Evolutionary conservation across 495 filamentous ascomycete genomes (phyloP), one percentile per base, ranked within the genome.

Genomic region (Lasiosphaeris hirsuta): DNA sequence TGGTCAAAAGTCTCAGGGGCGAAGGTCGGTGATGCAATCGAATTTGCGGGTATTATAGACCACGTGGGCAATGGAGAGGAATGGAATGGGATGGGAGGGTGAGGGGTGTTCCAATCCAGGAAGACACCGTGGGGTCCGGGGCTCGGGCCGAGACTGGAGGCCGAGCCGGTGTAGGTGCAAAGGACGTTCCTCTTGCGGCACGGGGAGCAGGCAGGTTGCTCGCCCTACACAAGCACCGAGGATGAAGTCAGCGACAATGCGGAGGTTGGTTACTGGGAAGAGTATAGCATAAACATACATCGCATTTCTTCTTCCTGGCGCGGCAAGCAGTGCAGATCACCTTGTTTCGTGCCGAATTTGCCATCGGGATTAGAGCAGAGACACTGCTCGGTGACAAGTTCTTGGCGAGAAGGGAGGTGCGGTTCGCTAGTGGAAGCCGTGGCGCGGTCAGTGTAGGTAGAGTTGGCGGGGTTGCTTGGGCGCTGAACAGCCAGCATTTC

Each of bases 251-350:
- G 37, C 23, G 23, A 5, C 23, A 5, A 30, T 4, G 6, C 1
- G 3, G 15, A 13, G 48, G 0, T 8, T 8, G 18, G 7, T 10
- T 10, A 9, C 7, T 35, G 46, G 11, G 46, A 34, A n/a, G 23
- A 15, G 9, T 15, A 17, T 7, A 51, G 34, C 23, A 7, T 36
- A 14, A 36, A 14, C 51, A 15, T 11, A 54, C 51, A 36, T 54
- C 51, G 23, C 51, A 54, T 44, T 54, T 54, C 30, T 54, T 54
- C 39, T 54, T 54, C 34, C 51, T 41, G 11, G 38, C 39, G 8
- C 51, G 51, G 13, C 51, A 54, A 34, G 51, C 51, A 13, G 38
- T 30, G 18, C 51, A 54, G 8, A 54, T 40, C 0, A 37, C 11
- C 40, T 54, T 54, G 17, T 42, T 38, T 2, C 51, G 40, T 23